Evolutionary conservation across 139 green algal genomes (phyloP).

Genomic region (Chlamydomonas sphaeroides): DNA sequence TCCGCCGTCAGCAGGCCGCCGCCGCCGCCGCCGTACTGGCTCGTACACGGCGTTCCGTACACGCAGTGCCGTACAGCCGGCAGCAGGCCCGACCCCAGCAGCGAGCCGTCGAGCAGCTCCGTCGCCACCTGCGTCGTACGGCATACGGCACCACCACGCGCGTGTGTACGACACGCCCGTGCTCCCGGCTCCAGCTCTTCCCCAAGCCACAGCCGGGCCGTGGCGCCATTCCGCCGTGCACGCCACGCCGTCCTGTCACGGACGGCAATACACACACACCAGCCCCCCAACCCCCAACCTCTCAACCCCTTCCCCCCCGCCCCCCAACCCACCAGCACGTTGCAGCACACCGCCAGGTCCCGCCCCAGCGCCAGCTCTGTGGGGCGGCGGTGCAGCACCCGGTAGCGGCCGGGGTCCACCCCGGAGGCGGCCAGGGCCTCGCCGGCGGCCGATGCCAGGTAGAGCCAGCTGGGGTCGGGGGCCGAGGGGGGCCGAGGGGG

Average conservation of each 20-base stretch:
- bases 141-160: too few species aligned
- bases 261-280: background rate
- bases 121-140: conserved; percentile 62
- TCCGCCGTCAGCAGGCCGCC: conserved; percentile 66
- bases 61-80: conserved; percentile 37
- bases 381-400: conserved; percentile 77
- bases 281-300: background rate
- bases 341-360: conserved; percentile 67
- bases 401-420: conserved; percentile 20
- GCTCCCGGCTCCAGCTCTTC: too few species aligned
- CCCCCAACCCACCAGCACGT: conserved; percentile 25
- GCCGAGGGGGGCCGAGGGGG: too few species aligned
- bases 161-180: too few species aligned
- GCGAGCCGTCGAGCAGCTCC: conserved; percentile 78
- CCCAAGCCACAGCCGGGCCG: too few species aligned
- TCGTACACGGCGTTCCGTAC: too few species aligned
- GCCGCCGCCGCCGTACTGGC: too few species aligned
- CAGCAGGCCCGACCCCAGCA: conserved; percentile 46
- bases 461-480: conserved; percentile 80
- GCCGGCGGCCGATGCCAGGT: conserved; percentile 72
- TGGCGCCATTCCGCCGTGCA: too few species aligned
- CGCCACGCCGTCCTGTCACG: too few species aligned
- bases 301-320: background rate
- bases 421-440: conserved; percentile 61
- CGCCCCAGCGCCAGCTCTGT: conserved; percentile 70